Evolutionary conservation across 108 stramenopile species (phyloP), one percentile per base, ranked within the genome.

Genomic region (Pseudonitzschia delicatissima): DNA sequence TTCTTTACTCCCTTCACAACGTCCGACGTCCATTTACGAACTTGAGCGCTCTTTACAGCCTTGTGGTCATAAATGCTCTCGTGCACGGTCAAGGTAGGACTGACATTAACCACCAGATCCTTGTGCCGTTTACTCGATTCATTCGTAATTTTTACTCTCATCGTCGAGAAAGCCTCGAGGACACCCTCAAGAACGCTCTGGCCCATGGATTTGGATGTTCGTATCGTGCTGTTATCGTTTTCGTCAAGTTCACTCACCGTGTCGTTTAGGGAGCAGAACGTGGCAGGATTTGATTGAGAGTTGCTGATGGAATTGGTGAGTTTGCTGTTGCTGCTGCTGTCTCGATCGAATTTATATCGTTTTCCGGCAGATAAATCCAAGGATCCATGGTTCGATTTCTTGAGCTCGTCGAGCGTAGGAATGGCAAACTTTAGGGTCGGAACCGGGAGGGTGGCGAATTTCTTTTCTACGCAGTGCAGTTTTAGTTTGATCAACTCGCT

Each of bases 1-100:
- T 48, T 57, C 7, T 64, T 55, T 28, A 76, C 75, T 40, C 57
- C 45, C 18, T 53, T 55, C 4, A 62, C 68, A 63, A 76, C 33
- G 5, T 69, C 37, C 17, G 75, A 25, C 5, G 48, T 37, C 68
- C 68, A 76, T 32, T 68, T 76, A 13, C 68, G 75, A 55, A 76
- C 48, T 37, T 76, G 67, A 42, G 67, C 67, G n/a, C 57, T 57
- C 35, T 66, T 69, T 1, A 76, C 45, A 5, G 29, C 26, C n/a
- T 51, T 29, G 36, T 58, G 55, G 3, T 65, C 34, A 37, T 76
- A 76, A 8, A 76, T 45, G n/a, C 21, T 34, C n/a, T 76, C 75
- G 33, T 40, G 66, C 15, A 76, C 29, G 13, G 26, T 57, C 23
- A 44, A 31, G n/a, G 68, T 29, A 21, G 44, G 25, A 12, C 13